Evolutionary conservation across 805 yeast genomes (phyloP).

Genomic region (Ogataea degrootiae): DNA sequence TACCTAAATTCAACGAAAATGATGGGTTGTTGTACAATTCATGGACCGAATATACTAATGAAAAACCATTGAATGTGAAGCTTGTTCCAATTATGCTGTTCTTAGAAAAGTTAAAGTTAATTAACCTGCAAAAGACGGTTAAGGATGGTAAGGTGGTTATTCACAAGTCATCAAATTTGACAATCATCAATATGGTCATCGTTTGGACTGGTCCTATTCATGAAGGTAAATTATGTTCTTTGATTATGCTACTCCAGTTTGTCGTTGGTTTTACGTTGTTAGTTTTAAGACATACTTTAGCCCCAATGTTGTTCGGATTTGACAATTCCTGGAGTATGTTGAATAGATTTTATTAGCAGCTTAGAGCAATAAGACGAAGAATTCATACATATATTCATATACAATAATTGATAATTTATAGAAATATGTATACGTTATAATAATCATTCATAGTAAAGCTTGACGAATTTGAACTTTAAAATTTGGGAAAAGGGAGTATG

Average conservation of each 20-base stretch:
- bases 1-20: constrained; percentile 68
- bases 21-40: constrained; percentile 79
- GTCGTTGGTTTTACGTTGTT: constrained; percentile 62
- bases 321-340: constrained; percentile 60
- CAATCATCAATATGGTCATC: constrained; percentile 75
- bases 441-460: no score
- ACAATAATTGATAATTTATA: not conserved
- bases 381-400: not conserved
- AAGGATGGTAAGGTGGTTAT: constrained; percentile 23
- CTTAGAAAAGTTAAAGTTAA: constrained; percentile 45
- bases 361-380: not conserved
- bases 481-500: not conserved
- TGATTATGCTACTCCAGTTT: constrained; percentile 61
- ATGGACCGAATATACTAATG: constrained; percentile 37
- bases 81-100: constrained; percentile 36
- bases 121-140: constrained; percentile 32
- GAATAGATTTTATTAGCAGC: constrained; percentile 21
- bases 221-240: constrained; percentile 69
- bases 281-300: constrained; percentile 73
- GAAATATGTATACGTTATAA: no score
- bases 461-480: no score
- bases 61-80: constrained; percentile 25
- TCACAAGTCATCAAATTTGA: constrained; percentile 67
- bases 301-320: constrained; percentile 81
- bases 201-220: constrained; percentile 89